phyloP scores from a whole-genome alignment of 306 rosid species.

The Cucurbita ficifolia region DNA sequence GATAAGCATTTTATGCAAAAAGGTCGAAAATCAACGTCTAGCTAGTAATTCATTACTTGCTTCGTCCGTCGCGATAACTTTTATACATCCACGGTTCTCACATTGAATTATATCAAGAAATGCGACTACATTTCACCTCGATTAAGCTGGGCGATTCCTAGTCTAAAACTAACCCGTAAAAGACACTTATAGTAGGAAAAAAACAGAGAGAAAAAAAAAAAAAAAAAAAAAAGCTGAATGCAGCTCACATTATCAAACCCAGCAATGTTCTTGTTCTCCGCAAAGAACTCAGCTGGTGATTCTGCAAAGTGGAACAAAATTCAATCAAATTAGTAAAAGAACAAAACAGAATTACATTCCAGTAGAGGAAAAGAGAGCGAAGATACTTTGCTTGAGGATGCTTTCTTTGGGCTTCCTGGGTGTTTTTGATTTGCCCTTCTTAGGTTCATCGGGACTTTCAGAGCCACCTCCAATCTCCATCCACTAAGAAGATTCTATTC shows the following conservation, averaged over 20 bases:
- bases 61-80: not conserved
- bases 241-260: conserved; percentile 73
- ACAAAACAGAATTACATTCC: not conserved
- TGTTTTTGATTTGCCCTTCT: conserved; percentile 56
- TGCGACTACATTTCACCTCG: not conserved
- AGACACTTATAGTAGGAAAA: not conserved
- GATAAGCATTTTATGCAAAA: not conserved
- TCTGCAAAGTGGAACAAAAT: conserved; percentile 21
- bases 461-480: conserved; percentile 40
- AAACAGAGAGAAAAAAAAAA: not conserved
- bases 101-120: not conserved
- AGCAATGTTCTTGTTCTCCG: conserved; percentile 91
- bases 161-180: not conserved
- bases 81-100: not conserved
- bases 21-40: not conserved
- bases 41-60: not conserved
- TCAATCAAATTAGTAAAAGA: not conserved
- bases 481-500: not conserved
- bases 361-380: conserved; percentile 14
- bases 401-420: conserved; percentile 61
- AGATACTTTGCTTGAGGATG: conserved; percentile 63
- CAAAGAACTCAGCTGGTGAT: conserved; percentile 94
- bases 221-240: not conserved
- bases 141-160: not conserved
- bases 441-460: conserved; percentile 38